These are phyloP conservation scores for Citrus reticulata DNA, from an alignment of 345 rosid genomes.

Conservation along the genomic window DNA sequence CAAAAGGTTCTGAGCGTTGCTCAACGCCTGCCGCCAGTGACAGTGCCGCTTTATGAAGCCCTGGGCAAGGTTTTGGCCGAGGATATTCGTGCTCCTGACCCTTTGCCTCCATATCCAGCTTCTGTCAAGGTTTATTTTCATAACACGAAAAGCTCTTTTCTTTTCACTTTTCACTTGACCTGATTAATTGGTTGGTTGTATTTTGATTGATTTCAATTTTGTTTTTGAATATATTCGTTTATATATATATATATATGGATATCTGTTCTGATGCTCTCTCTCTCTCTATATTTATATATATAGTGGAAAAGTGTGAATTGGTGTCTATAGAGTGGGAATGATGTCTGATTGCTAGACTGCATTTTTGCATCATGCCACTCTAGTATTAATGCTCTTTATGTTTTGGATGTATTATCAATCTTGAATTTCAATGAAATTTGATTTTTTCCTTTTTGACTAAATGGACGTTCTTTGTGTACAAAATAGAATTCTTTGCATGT, in stretches of 20 bases:
- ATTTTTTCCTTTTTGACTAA: not conserved
- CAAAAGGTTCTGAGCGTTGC: slow-evolving; percentile 52
- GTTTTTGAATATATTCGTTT: not conserved
- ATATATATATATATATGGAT: not conserved
- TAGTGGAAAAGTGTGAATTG: not conserved
- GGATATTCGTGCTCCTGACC: slow-evolving; percentile 79
- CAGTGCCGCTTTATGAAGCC: slow-evolving; percentile 56
- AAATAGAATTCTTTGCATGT: not conserved
- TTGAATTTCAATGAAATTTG: not conserved
- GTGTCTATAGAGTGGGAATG: not conserved
- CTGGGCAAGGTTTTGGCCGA: slow-evolving; percentile 83
- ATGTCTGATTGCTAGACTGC: not conserved
- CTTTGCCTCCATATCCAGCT: slow-evolving; percentile 94
- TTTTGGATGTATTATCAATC: not conserved
- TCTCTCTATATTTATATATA: too few species aligned
- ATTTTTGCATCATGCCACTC: not conserved
- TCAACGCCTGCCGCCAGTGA: slow-evolving; percentile 50
- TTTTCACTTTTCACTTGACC: not conserved
- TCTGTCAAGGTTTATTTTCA: slow-evolving; percentile 60
- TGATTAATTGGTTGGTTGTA: too few species aligned
- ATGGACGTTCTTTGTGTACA: not conserved
- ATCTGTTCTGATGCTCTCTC: not conserved
- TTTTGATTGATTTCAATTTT: not conserved
- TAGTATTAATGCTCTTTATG: not conserved
- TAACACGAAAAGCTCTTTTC: not conserved